Evolutionary conservation across 179 eudicot species (phyloP), one percentile per base, ranked within the genome.

Genomic region (Corrigiola litoralis): DNA sequence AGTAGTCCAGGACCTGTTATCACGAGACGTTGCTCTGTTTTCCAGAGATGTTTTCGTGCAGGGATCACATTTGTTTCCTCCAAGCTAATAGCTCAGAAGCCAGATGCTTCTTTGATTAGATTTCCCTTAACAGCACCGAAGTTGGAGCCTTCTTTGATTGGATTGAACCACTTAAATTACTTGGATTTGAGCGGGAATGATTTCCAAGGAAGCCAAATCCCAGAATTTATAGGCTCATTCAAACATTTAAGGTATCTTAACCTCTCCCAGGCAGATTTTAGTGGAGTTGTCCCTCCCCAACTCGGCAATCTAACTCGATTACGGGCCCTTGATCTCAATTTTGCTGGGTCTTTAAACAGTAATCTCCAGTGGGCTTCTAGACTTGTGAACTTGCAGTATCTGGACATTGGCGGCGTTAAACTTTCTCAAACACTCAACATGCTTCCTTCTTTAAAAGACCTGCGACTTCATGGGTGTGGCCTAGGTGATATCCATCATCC

Each of bases 131-230:
- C 16, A 21, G 68, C 61, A 23, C 18, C 1, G 4, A 37, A 32
- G n/a, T 18, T 73, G 17, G 59, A 63, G 12, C 66, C 61, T 32
- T 48, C 58, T 38, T 60, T 73, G 68, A 46, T 37, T 2, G 48
- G 66, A 23, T 46, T 70, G 36, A 69, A 20, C 14, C 38, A 44
- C 4, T 28, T 79, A 56, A 48, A 31, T 4, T 50, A 75, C 74
- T 36, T 75, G 54, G 75, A 75, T 72, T 24, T 79, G 57, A 69
- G 74, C 3, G 76, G 79, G 2, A 67, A 63, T 44, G 23, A 74
- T 32, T 71, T 78, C 37, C 14, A 54, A 11, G 17, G 18, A 4
- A 74, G 61, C 31, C 66, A 3, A 33, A 65, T 71, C 40, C 81
- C 81, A 12, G 41, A 37, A 6, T 68, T 79, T 66, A 55, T 76